Percentiles rank a stretch among this genome's conserved stretches.
Evolutionary conservation across 2,329 filamentous ascomycete species (phyloP).

Genomic region (Calcarisporium arbuscula): DNA sequence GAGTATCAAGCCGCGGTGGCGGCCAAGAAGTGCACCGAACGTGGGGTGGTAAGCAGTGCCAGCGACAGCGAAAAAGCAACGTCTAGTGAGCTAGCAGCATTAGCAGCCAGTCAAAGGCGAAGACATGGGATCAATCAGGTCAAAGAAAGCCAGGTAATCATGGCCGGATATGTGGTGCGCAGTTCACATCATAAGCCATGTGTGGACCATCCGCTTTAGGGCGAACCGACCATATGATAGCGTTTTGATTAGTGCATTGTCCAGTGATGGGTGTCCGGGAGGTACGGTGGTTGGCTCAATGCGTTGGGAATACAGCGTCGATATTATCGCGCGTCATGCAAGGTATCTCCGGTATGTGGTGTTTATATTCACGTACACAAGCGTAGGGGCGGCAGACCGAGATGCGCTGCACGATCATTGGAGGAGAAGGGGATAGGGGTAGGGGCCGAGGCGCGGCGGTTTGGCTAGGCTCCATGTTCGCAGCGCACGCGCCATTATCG

Average conservation of each 20-base stretch:
- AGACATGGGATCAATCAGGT: neutral
- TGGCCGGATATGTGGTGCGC: too few species aligned
- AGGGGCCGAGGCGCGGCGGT: too few species aligned
- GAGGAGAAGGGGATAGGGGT: too few species aligned
- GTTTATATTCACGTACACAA: conserved; percentile 9
- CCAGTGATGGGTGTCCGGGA: conserved; percentile 6
- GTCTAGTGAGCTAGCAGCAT: too few species aligned
- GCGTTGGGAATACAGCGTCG: conserved; percentile 7
- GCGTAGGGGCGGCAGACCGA: conserved; percentile 5
- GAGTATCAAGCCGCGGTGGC: too few species aligned
- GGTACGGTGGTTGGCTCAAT: conserved; percentile 5
- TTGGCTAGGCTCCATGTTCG: neutral
- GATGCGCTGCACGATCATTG: too few species aligned
- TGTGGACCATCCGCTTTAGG: conserved; percentile 8
- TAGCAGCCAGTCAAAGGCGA: too few species aligned
- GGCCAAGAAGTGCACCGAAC: too few species aligned
- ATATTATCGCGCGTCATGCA: conserved; percentile 12
- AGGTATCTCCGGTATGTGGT: conserved; percentile 9
- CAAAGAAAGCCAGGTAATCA: neutral
- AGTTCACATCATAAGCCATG: neutral
- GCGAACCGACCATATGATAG: conserved; percentile 8
- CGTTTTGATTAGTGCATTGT: conserved; percentile 9
- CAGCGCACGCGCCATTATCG: neutral
- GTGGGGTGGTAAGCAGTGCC: too few species aligned
- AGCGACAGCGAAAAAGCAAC: too few species aligned